A percentile compares a stretch with the other conserved stretches of the same genome.
phyloP scores from a whole-genome alignment of 108 stramenopile species.

The Chaetoceros tenuissimus region DNA sequence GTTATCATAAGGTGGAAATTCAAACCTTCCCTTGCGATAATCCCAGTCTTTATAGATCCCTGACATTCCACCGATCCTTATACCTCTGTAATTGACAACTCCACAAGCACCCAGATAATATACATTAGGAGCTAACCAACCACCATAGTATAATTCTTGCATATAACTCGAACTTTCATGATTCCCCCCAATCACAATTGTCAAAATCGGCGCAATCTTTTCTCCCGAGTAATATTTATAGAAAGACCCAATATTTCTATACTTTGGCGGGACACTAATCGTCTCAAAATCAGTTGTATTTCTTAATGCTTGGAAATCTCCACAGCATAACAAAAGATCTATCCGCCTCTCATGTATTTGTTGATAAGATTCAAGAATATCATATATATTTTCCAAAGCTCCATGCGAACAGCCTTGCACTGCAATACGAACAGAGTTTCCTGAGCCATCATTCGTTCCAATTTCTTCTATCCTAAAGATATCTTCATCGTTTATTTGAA shows the following conservation, averaged over 20 bases:
- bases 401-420: conserved; percentile 99
- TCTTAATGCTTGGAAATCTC: conserved; percentile 95
- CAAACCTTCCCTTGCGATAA: conserved; percentile 65
- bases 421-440: conserved; percentile 52
- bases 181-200: conserved; percentile 98
- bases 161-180: conserved; percentile 95
- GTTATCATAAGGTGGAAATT: conserved; percentile 78
- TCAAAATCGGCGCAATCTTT: conserved; percentile 79
- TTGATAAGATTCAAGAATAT: conserved; percentile 45
- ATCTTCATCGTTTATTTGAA: too few relatives aligned
- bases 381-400: conserved; percentile 91
- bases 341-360: conserved; percentile 30
- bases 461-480: not conserved
- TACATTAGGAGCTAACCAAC: conserved; percentile 98
- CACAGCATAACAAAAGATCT: conserved; percentile 94
- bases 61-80: conserved; percentile 92
- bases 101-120: conserved; percentile 95
- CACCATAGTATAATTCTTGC: conserved; percentile 93
- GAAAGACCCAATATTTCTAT: conserved; percentile 80
- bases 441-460: not conserved
- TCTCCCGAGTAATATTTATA: conserved; percentile 89
- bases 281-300: conserved; percentile 76
- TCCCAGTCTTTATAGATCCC: conserved; percentile 91
- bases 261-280: conserved; percentile 89
- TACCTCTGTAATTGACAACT: conserved; percentile 69